Base-by-base conservation (phyloP, 2,329 filamentous ascomycete species). In the Cercospora zeae-maydis region DNA sequence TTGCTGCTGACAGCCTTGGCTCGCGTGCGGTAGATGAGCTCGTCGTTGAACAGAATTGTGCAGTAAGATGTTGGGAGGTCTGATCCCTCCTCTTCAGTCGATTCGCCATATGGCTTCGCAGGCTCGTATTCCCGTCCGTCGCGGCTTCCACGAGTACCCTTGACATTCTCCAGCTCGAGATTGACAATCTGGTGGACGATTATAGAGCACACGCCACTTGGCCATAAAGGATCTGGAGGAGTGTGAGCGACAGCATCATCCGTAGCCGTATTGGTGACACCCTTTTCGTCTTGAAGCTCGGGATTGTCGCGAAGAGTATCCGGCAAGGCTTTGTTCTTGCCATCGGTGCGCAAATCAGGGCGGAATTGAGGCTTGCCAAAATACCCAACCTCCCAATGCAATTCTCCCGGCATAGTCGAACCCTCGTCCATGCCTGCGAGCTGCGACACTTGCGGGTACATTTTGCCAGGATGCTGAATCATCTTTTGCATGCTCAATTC, bases 331-430 rank as follows among this genome's bases (percentile, higher is more conserved):
- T 87, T 83, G 74, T 96, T 90, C 78, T 92, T 91, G 47, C 93
- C 93, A 73, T 96, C 90, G 0, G 92, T 96, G 42, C 91, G 85
- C 51, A 98, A 82, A 11, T 92, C 91, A 66, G 88, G 86, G 59
- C 93, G 85, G 78, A 97, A 92, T 68, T 92, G 87, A 0, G 93
- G 92, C 79, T 96, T 97, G 70, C 88, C 88, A 71, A 97, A 98
- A 79, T 90, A 98, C 6, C 93, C 95, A 52, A 98, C 92, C 75
- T 97, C 93, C 93, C 93, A 98, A 73, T 96, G 88, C 39, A 99
- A 83, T 73, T 96, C 88, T 30, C 95, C 93, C 0, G 95, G 95
- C 92, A 98, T 98, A 55, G 85, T 84, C 68, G 86, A 93, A 11
- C 89, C 92, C 21, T 91, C 88, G 70, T 95, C 89, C 78, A 96